Percentiles rank a stretch among this genome's conserved stretches.
phyloP scores from a whole-genome alignment of 2,329 filamentous ascomycete species.

The Endocalyx cinctus region DNA sequence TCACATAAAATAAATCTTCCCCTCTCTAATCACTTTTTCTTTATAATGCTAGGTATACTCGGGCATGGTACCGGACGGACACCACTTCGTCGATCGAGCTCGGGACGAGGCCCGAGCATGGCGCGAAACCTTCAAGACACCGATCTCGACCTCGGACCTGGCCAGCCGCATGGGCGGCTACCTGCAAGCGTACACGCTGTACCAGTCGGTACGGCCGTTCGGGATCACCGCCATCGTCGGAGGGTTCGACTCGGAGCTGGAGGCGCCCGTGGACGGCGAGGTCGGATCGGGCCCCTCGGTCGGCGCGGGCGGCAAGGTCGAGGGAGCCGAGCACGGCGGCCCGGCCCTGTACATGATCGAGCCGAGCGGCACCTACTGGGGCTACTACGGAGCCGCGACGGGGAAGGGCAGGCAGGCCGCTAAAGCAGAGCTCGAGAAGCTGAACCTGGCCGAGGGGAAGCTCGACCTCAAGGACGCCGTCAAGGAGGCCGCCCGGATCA shows the following conservation, averaged over 20 bases:
- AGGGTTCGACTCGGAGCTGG: constrained; percentile 86
- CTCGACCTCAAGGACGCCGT: constrained; percentile 82
- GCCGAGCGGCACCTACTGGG: constrained; percentile 95
- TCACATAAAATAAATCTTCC: no score
- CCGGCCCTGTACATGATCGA: constrained; percentile 99
- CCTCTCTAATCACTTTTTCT: background rate
- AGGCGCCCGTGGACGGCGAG: constrained; percentile 82
- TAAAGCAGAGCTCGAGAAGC: constrained; percentile 97
- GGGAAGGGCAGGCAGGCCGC: constrained; percentile 95
- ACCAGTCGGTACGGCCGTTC: constrained; percentile 93
- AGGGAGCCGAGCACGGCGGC: constrained; percentile 73
- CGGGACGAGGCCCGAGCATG: constrained; percentile 89
- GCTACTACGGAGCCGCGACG: constrained; percentile 96
- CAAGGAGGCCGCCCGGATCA: constrained; percentile 94
- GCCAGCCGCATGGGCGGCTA: constrained; percentile 93
- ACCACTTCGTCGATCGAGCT: constrained; percentile 90
- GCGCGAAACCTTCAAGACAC: constrained; percentile 91
- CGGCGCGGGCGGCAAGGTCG: constrained; percentile 79
- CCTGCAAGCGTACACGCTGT: constrained; percentile 95
- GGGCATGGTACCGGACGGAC: constrained; percentile 88
- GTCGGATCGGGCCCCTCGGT: constrained; percentile 75
- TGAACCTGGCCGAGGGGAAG: constrained; percentile 74
- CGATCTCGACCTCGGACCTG: constrained; percentile 83
- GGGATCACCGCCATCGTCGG: constrained; percentile 92
- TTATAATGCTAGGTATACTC: constrained; percentile 82